These are phyloP conservation scores for Populus hybrid DNA, from an alignment of 441 rosid genomes.

Conservation along the genomic window DNA sequence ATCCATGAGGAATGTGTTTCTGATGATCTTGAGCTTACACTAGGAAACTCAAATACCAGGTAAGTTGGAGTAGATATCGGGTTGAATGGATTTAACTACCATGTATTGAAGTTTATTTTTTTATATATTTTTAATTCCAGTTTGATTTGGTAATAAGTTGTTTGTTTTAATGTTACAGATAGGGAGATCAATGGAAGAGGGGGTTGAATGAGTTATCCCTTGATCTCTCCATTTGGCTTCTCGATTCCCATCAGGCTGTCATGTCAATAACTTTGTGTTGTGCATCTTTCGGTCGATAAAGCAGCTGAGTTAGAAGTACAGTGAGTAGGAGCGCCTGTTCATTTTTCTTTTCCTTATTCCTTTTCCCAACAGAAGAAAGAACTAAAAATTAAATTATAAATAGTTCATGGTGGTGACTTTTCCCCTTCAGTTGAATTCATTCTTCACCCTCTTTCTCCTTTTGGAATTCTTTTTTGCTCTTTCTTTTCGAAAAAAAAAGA, in stretches of 20 bases:
- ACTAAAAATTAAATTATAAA: conserved; percentile 30
- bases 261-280: conserved; percentile 13
- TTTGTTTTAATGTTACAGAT: conserved; percentile 30
- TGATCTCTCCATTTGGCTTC: conserved; percentile 20
- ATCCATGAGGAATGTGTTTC: conserved; percentile 86
- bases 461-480: not conserved
- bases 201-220: conserved; percentile 2
- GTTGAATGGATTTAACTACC: not conserved
- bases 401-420: conserved; percentile 32
- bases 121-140: not conserved
- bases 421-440: conserved; percentile 23
- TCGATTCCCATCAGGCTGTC: conserved; percentile 11
- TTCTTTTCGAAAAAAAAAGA: not conserved
- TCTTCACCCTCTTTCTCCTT: not conserved
- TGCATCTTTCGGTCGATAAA: conserved; percentile 26
- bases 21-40: conserved; percentile 92
- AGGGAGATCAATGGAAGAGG: conserved; percentile 12
- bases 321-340: conserved; percentile 34
- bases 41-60: conserved; percentile 81
- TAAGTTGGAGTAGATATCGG: conserved; percentile 22
- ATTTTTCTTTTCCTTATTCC: not conserved
- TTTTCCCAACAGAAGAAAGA: conserved; percentile 20
- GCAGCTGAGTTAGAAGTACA: conserved; percentile 38
- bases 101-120: not conserved
- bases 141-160: conserved; percentile 1